phyloP scores from a whole-genome alignment of 1,139 yeast genomes.

The Candida sanyaensis region DNA sequence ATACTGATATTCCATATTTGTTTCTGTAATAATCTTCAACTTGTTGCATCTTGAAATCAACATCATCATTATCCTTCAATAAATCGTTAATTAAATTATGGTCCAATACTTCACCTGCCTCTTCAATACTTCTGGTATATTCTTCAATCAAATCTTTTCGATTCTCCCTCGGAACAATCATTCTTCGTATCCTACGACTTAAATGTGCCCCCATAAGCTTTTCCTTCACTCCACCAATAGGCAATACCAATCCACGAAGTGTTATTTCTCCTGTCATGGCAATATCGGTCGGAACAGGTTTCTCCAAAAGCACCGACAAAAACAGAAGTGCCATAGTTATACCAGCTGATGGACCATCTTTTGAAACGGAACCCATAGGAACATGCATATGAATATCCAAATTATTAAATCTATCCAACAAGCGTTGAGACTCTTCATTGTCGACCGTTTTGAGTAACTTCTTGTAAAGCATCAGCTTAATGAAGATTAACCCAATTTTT shows the following conservation, averaged over 20 bases:
- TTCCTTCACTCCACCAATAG: slow-evolving; percentile 89
- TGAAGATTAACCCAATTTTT: slow-evolving; percentile 74
- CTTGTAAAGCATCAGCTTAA: slow-evolving; percentile 56
- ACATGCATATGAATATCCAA: slow-evolving; percentile 81
- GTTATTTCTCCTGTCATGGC: slow-evolving; percentile 98
- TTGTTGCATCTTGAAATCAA: slow-evolving; percentile 32
- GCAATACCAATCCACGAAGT: slow-evolving; percentile 78
- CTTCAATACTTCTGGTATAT: slow-evolving; percentile 40
- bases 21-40: slow-evolving; percentile 50
- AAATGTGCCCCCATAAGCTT: slow-evolving; percentile 84
- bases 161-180: slow-evolving; percentile 71
- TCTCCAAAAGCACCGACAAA: slow-evolving; percentile 67
- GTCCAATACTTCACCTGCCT: slow-evolving; percentile 19
- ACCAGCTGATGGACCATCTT: slow-evolving; percentile 96
- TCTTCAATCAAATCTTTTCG: slow-evolving; percentile 70
- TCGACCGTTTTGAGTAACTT: slow-evolving; percentile 26
- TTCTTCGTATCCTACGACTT: slow-evolving; percentile 53
- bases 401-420: slow-evolving; percentile 48
- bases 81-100: slow-evolving; percentile 32
- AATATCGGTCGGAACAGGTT: slow-evolving; percentile 64
- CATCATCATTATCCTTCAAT: slow-evolving; percentile 36
- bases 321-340: slow-evolving; percentile 84
- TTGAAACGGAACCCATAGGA: slow-evolving; percentile 84
- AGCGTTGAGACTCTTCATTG: slow-evolving; percentile 18
- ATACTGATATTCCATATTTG: slow-evolving; percentile 57